Base-by-base conservation (phyloP, 139 green algal species). In the Zygnema cylindricum region DNA sequence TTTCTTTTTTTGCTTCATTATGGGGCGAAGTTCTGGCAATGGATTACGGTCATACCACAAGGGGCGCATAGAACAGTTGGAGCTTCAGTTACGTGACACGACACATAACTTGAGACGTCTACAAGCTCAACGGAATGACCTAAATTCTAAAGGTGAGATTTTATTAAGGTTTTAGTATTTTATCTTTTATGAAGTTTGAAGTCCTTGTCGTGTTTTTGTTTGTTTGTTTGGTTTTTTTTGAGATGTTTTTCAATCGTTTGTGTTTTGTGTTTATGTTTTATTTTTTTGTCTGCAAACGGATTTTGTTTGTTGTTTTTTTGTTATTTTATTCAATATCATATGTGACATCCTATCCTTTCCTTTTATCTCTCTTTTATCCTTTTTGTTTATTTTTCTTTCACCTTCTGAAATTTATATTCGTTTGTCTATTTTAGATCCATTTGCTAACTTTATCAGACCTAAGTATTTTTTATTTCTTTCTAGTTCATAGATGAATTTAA, bases 81-180 rank as follows among this genome's bases (percentile, higher is more conserved):
- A 99, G 92, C 93, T 99, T 0, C 77, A 92, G 54, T 90, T 98
- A 0, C 93, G 97, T 35, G 95, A 99, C 73, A 98, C 97, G 91
- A 95, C 94, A 38, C 95, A 98, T 55, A 98, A 99, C 91, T 92
- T 99, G 30, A 90, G 95, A 16, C 94, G 98, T n/a, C 91, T 99
- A 30, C 96, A 99, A 90, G 98, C 98, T 1, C 98, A 99, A 92
- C 91, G 98, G 0, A 99, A 99, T 93, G 97, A 98, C 69, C 91
- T 99, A 1, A 99, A 99, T 89, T 94, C 94, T 0, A 97, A 98
- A 96, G 97, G 97, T 98, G 75, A 43, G 21, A 16, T 23, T 49
- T 81, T 23, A 69, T n/a, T n/a, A n/a, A n/a, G n/a, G n/a, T n/a
- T n/a, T n/a, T n/a, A n/a, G n/a, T n/a, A n/a, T 82, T 40, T 1